Evolutionary conservation across 148 eudicot species (phyloP), one percentile per base, ranked within the genome.

Genomic region (Nepenthes mirabilis): DNA sequence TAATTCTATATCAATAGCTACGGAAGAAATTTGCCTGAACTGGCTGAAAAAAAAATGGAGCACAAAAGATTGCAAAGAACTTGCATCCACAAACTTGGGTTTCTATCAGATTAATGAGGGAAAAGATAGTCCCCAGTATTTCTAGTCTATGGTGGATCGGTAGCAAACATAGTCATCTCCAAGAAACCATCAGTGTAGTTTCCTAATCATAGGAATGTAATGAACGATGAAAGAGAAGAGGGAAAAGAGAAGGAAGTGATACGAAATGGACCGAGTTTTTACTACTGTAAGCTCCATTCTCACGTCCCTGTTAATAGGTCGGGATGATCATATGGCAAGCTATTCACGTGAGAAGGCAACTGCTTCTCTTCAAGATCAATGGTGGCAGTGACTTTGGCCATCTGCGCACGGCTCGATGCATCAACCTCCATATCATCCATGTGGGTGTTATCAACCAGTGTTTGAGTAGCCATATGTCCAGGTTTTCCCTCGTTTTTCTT

Each of bases 401-500:
- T 35, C 23, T 9, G 13, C 48, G 43, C 35, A 4, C 55, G 11
- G 43, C 49, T 9, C 9, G 34, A 7, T 36, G 68, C 43, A 11
- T 10, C 50, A 60, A 23, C 43, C 36, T 56, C 37, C 1, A 69
- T 60, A 3, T 34, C 60, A 36, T 56, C 37, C 1, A 69, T 60
- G 2, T 34, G 57, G 5, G 70, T 66, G 51, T 60, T 67, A 14
- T 72, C 79, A 47, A 80, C 87, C 40, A 80, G 61, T 33, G 6
- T 65, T 69, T 51, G 67, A 13, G 73, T 23, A 4, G 67, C 59
- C 10, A 37, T 54, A 3, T 14, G 49, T 52, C 43, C 56, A 13
- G 60, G 14, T 64, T 74, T 78, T 23, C 65, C 67, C 1, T 76
- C 77, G 0, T 56, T 62, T 72, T 72, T 79, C 68, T 82, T 78